phyloP scores from a whole-genome alignment of 2,329 filamentous ascomycete species.

The Sarocladium kiliense region DNA sequence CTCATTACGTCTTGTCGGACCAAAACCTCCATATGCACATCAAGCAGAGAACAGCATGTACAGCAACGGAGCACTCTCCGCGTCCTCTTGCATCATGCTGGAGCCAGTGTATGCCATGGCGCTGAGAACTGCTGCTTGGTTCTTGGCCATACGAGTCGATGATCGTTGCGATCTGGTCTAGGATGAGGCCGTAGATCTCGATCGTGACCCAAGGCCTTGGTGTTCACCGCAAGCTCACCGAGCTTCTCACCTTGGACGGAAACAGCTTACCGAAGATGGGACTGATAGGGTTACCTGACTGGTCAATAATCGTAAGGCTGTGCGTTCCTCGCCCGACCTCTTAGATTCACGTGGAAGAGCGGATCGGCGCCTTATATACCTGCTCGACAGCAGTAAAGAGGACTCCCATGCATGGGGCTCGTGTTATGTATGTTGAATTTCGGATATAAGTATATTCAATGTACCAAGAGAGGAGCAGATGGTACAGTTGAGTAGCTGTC shows the following conservation, averaged over 20 bases:
- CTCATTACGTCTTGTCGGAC: not conserved
- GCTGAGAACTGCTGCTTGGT: not conserved
- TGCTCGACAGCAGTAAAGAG: too few species aligned
- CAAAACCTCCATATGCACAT: not conserved
- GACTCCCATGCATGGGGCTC: too few species aligned
- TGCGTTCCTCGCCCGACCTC: too few species aligned
- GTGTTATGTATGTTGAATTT: too few species aligned
- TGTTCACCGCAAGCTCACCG: constrained; percentile 2
- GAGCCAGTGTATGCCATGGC: not conserved
- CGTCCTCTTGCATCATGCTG: constrained; percentile 1
- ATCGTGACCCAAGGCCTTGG: not conserved
- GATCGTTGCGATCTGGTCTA: not conserved
- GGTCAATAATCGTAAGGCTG: too few species aligned
- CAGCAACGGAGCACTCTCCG: not conserved
- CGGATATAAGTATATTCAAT: too few species aligned
- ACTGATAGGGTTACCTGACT: not conserved
- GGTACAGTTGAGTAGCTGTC: too few species aligned
- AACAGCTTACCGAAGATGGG: not conserved
- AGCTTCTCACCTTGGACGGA: not conserved
- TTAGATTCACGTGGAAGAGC: too few species aligned
- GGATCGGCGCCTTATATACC: too few species aligned
- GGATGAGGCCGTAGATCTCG: not conserved
- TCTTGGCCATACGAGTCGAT: not conserved
- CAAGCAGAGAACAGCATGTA: not conserved
- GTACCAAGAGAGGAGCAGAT: too few species aligned